These are phyloP conservation scores for Candida yuanshanica DNA, from an alignment of 805 yeast genomes.

Conservation along the genomic window DNA sequence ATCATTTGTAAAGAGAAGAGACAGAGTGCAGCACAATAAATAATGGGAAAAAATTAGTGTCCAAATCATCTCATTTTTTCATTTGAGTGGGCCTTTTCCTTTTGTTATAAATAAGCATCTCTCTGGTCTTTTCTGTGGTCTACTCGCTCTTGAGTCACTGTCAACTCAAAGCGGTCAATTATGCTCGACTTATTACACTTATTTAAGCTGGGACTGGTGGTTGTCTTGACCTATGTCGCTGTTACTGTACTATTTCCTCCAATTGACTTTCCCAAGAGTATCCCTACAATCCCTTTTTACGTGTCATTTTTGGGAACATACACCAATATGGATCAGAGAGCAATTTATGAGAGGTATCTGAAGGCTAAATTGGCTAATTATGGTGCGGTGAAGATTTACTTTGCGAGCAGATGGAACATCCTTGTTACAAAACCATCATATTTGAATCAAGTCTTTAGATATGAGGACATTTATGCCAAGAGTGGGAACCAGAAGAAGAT, in stretches of 20 bases:
- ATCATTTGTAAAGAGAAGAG: too few species aligned
- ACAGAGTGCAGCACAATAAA: too few species aligned
- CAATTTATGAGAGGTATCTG: slow-evolving; percentile 38
- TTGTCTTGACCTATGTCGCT: slow-evolving; percentile 3
- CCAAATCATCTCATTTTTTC: too few species aligned
- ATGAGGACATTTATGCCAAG: slow-evolving; percentile 47
- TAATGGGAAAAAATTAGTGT: too few species aligned
- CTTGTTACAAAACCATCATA: slow-evolving; percentile 44
- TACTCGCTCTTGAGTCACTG: neutral
- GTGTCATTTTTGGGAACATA: slow-evolving; percentile 44
- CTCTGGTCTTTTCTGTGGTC: neutral
- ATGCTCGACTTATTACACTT: slow-evolving; percentile 1
- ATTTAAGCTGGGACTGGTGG: neutral
- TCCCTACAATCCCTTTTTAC: slow-evolving; percentile 59
- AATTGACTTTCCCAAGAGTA: slow-evolving; percentile 41
- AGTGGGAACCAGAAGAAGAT: slow-evolving; percentile 57
- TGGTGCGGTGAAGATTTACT: slow-evolving; percentile 56
- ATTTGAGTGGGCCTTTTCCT: too few species aligned
- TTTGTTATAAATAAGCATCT: too few species aligned
- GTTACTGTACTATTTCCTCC: slow-evolving; percentile 36
- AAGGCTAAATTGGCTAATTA: slow-evolving; percentile 39
- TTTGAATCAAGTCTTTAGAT: slow-evolving; percentile 39
- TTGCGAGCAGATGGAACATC: slow-evolving; percentile 59
- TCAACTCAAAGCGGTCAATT: neutral
- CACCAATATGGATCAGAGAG: slow-evolving; percentile 41